phyloP scores from a whole-genome alignment of 2,329 filamentous ascomycete species.

The Drechmeria coniospora region DNA sequence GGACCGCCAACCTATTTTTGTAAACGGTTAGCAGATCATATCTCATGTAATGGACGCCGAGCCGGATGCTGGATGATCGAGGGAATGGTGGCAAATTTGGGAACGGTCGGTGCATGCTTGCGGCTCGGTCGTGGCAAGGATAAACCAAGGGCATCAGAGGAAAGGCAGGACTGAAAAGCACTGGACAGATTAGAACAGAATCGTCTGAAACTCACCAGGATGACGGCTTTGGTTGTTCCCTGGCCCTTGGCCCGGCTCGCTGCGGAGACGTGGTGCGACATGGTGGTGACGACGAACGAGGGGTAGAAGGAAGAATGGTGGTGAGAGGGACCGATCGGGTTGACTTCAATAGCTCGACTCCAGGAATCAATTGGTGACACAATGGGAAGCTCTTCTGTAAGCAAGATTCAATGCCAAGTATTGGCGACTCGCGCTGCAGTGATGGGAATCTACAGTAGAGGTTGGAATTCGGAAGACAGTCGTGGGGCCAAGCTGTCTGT shows the following conservation, averaged over 20 bases:
- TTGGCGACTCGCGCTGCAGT: too few relatives aligned
- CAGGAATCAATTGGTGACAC: too few relatives aligned
- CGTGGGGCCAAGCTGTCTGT: neutral
- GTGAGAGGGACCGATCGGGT: too few relatives aligned
- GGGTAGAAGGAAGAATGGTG: constrained; percentile 2
- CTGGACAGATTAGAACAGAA: too few relatives aligned
- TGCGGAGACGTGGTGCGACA: constrained; percentile 43
- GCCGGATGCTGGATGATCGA: neutral
- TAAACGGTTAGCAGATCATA: constrained; percentile 13
- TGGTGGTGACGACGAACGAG: constrained; percentile 12
- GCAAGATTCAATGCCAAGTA: too few relatives aligned
- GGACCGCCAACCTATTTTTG: constrained; percentile 69
- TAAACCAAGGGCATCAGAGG: too few relatives aligned
- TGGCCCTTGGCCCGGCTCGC: constrained; percentile 30
- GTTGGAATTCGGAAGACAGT: too few relatives aligned
- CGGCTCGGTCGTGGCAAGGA: too few relatives aligned
- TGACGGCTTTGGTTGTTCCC: constrained; percentile 78
- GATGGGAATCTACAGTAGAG: too few relatives aligned
- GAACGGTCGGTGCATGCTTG: neutral
- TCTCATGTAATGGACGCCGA: neutral
- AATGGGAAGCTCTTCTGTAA: too few relatives aligned
- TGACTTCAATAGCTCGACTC: too few relatives aligned
- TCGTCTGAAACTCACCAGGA: constrained; percentile 47
- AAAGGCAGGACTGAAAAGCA: too few relatives aligned
- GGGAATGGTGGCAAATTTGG: neutral